phyloP scores from a whole-genome alignment of 2,329 filamentous ascomycete genomes.

The Tetracladium maxilliforme region DNA sequence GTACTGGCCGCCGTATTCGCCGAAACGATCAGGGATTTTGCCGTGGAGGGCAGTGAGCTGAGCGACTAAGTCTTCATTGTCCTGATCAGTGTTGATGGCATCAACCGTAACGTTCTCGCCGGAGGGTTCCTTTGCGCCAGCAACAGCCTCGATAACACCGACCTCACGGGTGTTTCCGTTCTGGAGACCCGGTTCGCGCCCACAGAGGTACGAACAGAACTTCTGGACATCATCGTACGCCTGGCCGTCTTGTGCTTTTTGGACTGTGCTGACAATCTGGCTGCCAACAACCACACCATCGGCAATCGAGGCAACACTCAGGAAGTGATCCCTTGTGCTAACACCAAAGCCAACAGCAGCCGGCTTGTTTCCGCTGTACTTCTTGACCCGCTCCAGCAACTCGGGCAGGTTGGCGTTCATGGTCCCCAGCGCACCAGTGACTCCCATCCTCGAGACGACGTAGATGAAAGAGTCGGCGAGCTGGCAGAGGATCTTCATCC shows the following conservation, averaged over 20 bases:
- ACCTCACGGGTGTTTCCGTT: constrained; percentile 41
- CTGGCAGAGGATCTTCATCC: constrained; percentile 91
- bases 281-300: constrained; percentile 96
- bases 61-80: constrained; percentile 23
- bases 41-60: constrained; percentile 54
- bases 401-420: constrained; percentile 72
- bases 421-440: constrained; percentile 77
- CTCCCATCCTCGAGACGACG: constrained; percentile 92
- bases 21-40: constrained; percentile 73
- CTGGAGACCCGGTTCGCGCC: constrained; percentile 26
- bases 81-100: constrained; percentile 31
- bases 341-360: constrained; percentile 93
- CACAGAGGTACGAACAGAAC: constrained; percentile 66
- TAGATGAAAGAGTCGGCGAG: constrained; percentile 99
- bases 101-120: constrained; percentile 50
- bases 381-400: constrained; percentile 73
- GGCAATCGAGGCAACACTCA: constrained; percentile 67
- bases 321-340: constrained; percentile 87
- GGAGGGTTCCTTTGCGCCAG: constrained; percentile 42
- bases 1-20: constrained; percentile 93
- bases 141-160: constrained; percentile 53
- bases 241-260: constrained; percentile 50
- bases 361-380: constrained; percentile 80
- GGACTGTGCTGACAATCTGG: constrained; percentile 77
- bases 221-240: constrained; percentile 64